Conservation (phyloP, 2,329 filamentous ascomycete genomes). For the Coniochaeta prunicola region DNA sequence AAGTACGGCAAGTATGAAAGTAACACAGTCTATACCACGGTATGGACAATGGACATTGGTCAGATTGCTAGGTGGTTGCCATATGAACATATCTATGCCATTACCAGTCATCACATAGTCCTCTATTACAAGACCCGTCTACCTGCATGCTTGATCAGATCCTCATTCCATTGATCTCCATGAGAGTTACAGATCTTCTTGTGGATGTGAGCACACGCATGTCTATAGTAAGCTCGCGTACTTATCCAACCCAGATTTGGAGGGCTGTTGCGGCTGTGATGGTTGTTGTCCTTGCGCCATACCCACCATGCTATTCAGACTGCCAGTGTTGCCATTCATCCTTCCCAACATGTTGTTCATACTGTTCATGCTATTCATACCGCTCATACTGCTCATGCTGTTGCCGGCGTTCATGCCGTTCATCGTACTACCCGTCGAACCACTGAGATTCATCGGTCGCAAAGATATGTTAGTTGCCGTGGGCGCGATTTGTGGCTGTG, state of each 20-base stretch:
- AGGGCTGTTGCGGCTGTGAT: conserved; percentile 21
- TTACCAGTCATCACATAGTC: no score
- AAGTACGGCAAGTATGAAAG: no score
- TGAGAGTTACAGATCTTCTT: background rate
- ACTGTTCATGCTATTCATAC: conserved; percentile 5
- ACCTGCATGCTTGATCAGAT: background rate
- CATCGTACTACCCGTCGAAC: conserved; percentile 3
- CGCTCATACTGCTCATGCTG: conserved; percentile 13
- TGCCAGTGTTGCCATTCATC: background rate
- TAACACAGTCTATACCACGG: no score
- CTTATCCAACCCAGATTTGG: conserved; percentile 54
- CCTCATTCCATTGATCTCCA: background rate
- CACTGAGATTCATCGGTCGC: conserved; percentile 13
- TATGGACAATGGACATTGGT: no score
- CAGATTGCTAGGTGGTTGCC: no score
- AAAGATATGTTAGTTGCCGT: conserved; percentile 16
- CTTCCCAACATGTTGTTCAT: conserved; percentile 15
- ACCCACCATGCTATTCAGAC: conserved; percentile 15
- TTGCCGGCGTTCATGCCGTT: conserved; percentile 6
- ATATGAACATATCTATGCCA: no score
- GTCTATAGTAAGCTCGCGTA: conserved; percentile 58
- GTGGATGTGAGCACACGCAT: background rate
- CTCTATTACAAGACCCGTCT: background rate
- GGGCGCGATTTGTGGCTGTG: conserved; percentile 1
- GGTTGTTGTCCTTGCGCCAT: conserved; percentile 16